phyloP scores from a whole-genome alignment of 179 eudicot species.

The Carnegiea gigantea region DNA sequence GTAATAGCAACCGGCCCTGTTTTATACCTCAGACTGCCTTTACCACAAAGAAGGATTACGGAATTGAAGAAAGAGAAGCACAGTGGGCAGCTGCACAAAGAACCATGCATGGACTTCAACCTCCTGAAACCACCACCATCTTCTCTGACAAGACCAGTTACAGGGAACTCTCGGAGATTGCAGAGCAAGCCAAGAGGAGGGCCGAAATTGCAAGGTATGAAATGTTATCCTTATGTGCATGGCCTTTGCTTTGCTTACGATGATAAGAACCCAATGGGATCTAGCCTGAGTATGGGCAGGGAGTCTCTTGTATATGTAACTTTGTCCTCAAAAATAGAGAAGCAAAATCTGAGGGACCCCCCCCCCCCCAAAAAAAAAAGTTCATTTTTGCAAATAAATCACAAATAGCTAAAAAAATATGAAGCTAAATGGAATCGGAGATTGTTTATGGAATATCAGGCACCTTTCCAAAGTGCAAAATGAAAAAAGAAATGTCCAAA shows the following conservation, averaged over 20 bases:
- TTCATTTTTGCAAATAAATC: no score
- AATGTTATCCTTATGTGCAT: neutral
- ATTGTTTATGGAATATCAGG: no score
- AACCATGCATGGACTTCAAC: slow-evolving; percentile 41
- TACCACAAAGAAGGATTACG: slow-evolving; percentile 47
- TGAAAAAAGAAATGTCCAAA: no score
- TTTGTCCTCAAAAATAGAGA: no score
- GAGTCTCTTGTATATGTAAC: no score
- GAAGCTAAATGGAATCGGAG: no score
- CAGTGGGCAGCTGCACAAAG: slow-evolving; percentile 50
- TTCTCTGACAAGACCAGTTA: slow-evolving; percentile 37
- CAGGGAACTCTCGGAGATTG: slow-evolving; percentile 48
- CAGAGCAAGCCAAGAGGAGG: slow-evolving; percentile 49
- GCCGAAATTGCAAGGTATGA: slow-evolving; percentile 49
- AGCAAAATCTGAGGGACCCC: no score
- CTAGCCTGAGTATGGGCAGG: no score
- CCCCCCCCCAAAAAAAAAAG: no score
- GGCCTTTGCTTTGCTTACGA: neutral
- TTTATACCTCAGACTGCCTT: slow-evolving; percentile 36
- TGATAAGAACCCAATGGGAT: no score
- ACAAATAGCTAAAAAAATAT: no score
- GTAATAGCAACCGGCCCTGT: neutral
- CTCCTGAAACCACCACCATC: slow-evolving; percentile 26
- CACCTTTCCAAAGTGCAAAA: no score
- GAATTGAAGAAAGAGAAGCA: slow-evolving; percentile 50